phyloP scores from a whole-genome alignment of 257 asterid genomes.

The Misopates orontium region DNA sequence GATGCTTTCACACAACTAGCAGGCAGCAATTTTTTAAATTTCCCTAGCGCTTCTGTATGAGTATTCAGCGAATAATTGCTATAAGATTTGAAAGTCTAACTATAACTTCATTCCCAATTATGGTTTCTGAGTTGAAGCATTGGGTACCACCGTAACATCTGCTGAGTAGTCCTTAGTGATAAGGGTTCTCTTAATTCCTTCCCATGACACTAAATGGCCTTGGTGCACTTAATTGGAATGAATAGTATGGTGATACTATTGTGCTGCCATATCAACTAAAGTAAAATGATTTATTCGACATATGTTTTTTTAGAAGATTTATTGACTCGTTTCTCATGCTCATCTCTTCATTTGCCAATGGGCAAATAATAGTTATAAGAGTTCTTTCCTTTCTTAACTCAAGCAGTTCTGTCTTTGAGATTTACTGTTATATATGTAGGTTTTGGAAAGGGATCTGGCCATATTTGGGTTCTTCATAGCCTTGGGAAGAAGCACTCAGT shows the following conservation, averaged over 20 bases:
- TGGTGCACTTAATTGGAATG: slow-evolving; percentile 11
- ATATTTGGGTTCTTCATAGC: slow-evolving; percentile 97
- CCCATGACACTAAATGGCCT: slow-evolving; percentile 11
- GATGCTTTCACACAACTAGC: slow-evolving; percentile 17
- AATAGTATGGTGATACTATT: not conserved
- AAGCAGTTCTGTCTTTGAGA: slow-evolving; percentile 16
- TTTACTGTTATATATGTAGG: slow-evolving; percentile 45
- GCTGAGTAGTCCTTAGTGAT: slow-evolving; percentile 5
- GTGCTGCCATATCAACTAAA: not conserved
- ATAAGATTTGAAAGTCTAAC: slow-evolving; percentile 21
- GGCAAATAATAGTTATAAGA: not conserved
- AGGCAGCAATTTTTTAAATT: not conserved
- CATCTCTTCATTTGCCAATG: slow-evolving; percentile 15
- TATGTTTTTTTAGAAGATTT: slow-evolving; percentile 16
- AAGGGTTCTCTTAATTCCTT: not conserved
- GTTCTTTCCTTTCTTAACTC: slow-evolving; percentile 17
- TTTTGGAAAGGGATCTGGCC: slow-evolving; percentile 90
- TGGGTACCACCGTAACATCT: not conserved
- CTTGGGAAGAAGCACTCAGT: slow-evolving; percentile 86
- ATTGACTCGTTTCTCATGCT: not conserved
- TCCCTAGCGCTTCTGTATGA: slow-evolving; percentile 10
- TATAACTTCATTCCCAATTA: slow-evolving; percentile 10
- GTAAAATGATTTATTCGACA: not conserved
- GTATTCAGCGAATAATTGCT: slow-evolving; percentile 17
- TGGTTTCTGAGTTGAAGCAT: slow-evolving; percentile 23